phyloP scores from a whole-genome alignment of 225 moss, liverwort and hornwort species.

The Pseudisothecium myosuroides region DNA sequence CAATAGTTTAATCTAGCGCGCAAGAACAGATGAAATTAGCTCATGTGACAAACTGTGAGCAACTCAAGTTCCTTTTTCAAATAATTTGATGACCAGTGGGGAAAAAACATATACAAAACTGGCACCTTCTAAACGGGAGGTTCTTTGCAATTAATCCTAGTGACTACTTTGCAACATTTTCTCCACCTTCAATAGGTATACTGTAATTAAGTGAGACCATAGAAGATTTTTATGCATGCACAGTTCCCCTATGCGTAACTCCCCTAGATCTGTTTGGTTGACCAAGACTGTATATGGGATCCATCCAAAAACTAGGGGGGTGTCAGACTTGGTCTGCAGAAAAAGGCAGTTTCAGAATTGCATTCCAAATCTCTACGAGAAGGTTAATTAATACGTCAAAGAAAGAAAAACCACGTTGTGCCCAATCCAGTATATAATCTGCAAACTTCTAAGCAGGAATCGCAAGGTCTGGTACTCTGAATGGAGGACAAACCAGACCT shows the following conservation, averaged over 20 bases:
- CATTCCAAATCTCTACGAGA: not conserved
- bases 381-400: no score
- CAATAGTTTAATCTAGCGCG: not conserved
- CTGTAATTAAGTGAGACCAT: not conserved
- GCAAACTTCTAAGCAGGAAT: not conserved
- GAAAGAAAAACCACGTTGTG: not conserved
- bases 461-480: not conserved
- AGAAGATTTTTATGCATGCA: no score
- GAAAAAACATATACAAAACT: not conserved
- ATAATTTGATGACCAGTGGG: not conserved
- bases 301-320: not conserved
- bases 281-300: not conserved
- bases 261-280: not conserved
- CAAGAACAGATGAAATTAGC: not conserved
- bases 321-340: not conserved
- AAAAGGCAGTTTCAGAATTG: not conserved
- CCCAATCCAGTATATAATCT: no score
- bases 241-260: no score
- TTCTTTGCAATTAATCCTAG: not conserved
- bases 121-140: not conserved
- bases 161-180: not conserved
- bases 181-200: no score
- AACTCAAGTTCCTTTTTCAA: not conserved
- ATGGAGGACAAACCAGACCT: no score
- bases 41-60: not conserved